These are phyloP conservation scores for Colletotrichum sp. DNA, from an alignment of 2,329 filamentous ascomycete genomes.

Conservation along the genomic window DNA sequence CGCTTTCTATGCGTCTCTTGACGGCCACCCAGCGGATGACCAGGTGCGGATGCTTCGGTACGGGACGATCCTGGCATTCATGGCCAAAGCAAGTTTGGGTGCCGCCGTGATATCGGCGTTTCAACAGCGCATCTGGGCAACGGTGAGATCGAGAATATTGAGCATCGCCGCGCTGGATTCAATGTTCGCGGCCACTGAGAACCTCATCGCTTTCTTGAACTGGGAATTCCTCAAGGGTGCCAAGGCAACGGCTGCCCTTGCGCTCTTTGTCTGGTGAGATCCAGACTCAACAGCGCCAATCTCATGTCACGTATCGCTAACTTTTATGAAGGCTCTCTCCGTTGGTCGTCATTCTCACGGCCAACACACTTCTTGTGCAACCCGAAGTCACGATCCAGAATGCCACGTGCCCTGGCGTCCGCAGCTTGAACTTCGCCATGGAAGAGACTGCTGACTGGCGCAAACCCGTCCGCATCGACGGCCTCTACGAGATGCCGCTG, in stretches of 20 bases:
- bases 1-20: slow-evolving; percentile 34
- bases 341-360: slow-evolving; percentile 42
- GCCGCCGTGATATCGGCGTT: slow-evolving; percentile 33
- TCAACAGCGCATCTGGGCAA: slow-evolving; percentile 25
- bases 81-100: slow-evolving; percentile 38
- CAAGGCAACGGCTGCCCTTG: slow-evolving; percentile 36
- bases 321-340: slow-evolving; percentile 28
- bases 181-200: slow-evolving; percentile 37
- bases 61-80: slow-evolving; percentile 39
- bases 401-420: slow-evolving; percentile 32
- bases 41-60: slow-evolving; percentile 39
- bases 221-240: slow-evolving; percentile 33
- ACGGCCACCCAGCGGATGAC: slow-evolving; percentile 32
- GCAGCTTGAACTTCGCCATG: slow-evolving; percentile 35
- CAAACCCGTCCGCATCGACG: slow-evolving; percentile 31
- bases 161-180: slow-evolving; percentile 27
- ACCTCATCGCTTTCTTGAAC: slow-evolving; percentile 31
- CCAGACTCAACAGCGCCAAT: not conserved
- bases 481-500: slow-evolving; percentile 31
- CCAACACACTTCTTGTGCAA: slow-evolving; percentile 39
- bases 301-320: rapidly evolving
- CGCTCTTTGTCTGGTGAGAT: slow-evolving; percentile 35
- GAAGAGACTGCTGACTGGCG: slow-evolving; percentile 40
- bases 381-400: slow-evolving; percentile 26
- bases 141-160: slow-evolving; percentile 23